These are phyloP conservation scores for Cystobasidiaceae sp. DNA, from an alignment of 1,284 basidiomycete genomes.

Conservation along the genomic window DNA sequence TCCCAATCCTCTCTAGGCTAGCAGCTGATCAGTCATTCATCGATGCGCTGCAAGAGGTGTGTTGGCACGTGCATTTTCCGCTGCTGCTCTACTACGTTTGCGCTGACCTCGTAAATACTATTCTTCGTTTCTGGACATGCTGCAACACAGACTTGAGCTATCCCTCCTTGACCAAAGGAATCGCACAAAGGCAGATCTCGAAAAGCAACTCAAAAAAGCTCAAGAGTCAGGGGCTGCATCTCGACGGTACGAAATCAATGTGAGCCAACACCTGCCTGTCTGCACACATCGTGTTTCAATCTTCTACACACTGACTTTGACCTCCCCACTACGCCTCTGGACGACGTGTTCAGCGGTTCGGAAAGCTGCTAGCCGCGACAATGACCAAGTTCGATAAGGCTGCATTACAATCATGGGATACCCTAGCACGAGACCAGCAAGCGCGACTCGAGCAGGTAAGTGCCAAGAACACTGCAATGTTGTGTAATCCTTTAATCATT, in stretches of 20 bases:
- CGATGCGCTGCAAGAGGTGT: slow-evolving; percentile 21
- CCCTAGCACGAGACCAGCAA: slow-evolving; percentile 13
- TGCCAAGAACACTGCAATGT: not conserved
- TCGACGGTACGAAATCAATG: not conserved
- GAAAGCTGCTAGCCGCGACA: slow-evolving; percentile 9
- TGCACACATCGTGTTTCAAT: not conserved
- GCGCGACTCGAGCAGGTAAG: slow-evolving; percentile 10
- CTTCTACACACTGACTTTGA: not conserved
- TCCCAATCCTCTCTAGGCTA: slow-evolving; percentile 14
- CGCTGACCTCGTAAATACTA: too few species aligned
- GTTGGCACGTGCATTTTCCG: not conserved
- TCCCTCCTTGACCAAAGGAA: slow-evolving; percentile 23
- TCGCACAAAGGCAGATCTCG: slow-evolving; percentile 8
- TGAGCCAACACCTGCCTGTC: slow-evolving; percentile 2
- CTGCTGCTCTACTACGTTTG: too few species aligned
- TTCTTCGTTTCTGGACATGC: too few species aligned
- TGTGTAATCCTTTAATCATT: not conserved
- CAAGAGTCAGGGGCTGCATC: not conserved
- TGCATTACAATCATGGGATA: slow-evolving; percentile 15
- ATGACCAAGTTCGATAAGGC: slow-evolving; percentile 17
- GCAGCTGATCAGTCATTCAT: slow-evolving; percentile 11
- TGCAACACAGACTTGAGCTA: slow-evolving; percentile 25
- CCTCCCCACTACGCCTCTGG: not conserved
- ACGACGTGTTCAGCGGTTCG: not conserved
- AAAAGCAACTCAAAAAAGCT: slow-evolving; percentile 19